A percentile compares a stretch with the other conserved stretches of the same genome.
phyloP scores from a whole-genome alignment of 2,329 filamentous ascomycete genomes.

The Fusarium zealandicum region DNA sequence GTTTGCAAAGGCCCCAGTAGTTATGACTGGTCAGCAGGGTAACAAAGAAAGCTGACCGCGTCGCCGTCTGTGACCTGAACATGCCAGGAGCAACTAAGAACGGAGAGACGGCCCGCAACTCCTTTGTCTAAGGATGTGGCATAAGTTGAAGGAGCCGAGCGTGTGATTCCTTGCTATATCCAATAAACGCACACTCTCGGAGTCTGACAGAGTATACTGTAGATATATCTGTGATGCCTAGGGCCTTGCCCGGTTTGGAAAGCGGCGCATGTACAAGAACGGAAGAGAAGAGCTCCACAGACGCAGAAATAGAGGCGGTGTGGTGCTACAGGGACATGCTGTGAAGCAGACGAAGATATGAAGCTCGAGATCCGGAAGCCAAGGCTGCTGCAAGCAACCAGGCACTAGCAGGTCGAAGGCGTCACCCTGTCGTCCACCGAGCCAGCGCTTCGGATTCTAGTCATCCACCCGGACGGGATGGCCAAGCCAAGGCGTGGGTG shows the following conservation, averaged over 20 bases:
- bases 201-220: too few species aligned
- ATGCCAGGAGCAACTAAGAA: constrained; percentile 7
- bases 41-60: constrained; percentile 7
- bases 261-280: neutral
- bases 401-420: constrained; percentile 23
- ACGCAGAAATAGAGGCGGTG: constrained; percentile 5
- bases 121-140: neutral
- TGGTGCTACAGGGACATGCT: constrained; percentile 17
- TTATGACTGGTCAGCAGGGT: neutral
- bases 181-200: too few species aligned
- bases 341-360: constrained; percentile 12
- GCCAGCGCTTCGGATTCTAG: constrained; percentile 38
- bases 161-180: too few species aligned
- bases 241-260: neutral
- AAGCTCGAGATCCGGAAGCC: constrained; percentile 22
- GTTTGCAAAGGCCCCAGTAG: neutral
- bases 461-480: constrained; percentile 32
- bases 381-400: constrained; percentile 29
- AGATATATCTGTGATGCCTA: too few species aligned
- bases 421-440: constrained; percentile 25
- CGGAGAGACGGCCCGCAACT: constrained; percentile 6
- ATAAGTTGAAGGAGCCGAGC: neutral
- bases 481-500: constrained; percentile 7
- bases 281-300: neutral
- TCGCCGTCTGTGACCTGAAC: neutral